A percentile compares a stretch with the other conserved stretches of the same genome.
These are phyloP conservation scores for Eimeria acervulina DNA, from an alignment of 169 alveolate genomes.

Conservation along the genomic window DNA sequence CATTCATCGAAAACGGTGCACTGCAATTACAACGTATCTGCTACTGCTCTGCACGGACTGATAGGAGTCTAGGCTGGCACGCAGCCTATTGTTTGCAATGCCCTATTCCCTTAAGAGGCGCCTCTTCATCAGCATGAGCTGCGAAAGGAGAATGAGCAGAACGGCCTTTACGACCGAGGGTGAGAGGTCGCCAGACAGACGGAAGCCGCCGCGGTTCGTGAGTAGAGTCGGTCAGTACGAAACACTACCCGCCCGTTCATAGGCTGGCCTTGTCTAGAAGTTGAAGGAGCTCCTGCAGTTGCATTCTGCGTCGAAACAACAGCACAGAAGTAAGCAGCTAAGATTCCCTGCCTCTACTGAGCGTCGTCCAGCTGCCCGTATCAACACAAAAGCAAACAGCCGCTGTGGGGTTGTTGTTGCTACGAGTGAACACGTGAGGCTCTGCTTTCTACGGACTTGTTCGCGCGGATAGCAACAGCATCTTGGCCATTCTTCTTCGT, in stretches of 20 bases:
- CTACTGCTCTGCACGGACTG: background rate
- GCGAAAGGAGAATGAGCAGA: background rate
- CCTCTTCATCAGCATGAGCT: background rate
- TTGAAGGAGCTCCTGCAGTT: slow-evolving; percentile 72
- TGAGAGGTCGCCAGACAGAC: background rate
- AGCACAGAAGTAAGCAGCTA: background rate
- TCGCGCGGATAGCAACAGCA: slow-evolving; percentile 78
- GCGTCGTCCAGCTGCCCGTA: background rate
- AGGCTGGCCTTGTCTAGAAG: slow-evolving; percentile 72
- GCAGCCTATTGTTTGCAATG: background rate
- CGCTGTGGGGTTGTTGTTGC: background rate
- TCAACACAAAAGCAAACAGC: background rate
- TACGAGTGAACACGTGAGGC: background rate
- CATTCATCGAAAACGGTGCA: background rate
- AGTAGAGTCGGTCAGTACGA: background rate
- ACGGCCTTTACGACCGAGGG: background rate
- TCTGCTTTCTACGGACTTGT: background rate
- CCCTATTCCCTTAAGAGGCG: background rate
- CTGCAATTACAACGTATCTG: background rate
- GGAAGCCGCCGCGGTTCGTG: background rate
- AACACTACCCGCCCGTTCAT: background rate
- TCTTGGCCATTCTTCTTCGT: slow-evolving; percentile 65
- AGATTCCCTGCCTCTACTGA: background rate
- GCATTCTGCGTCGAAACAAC: slow-evolving; percentile 46
- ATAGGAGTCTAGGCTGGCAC: background rate